Evolutionary conservation across 2,329 filamentous ascomycete species (phyloP).

Genomic region (Periconia digitata): DNA sequence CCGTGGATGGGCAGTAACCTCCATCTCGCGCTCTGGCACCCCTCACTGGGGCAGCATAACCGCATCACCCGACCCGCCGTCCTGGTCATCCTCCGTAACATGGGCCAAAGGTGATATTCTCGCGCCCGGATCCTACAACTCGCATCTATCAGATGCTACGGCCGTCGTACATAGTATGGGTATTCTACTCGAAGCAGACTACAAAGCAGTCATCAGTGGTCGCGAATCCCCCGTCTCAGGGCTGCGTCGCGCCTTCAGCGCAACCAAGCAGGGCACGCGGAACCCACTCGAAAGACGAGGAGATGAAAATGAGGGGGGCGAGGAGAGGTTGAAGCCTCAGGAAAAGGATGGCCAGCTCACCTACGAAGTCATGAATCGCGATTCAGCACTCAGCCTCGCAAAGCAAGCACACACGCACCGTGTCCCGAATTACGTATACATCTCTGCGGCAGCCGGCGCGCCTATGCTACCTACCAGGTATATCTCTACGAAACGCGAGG

Average conservation of each 20-base stretch:
- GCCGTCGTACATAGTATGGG: constrained; percentile 95
- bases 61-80: constrained; percentile 68
- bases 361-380: constrained; percentile 97
- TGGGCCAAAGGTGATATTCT: constrained; percentile 92
- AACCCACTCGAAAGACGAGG: constrained; percentile 66
- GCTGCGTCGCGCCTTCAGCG: constrained; percentile 75
- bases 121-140: constrained; percentile 74
- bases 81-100: constrained; percentile 79
- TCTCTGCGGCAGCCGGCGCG: constrained; percentile 84
- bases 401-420: constrained; percentile 69
- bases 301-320: constrained; percentile 48
- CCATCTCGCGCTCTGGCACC: constrained; percentile 91
- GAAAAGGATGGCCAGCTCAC: constrained; percentile 77
- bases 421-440: constrained; percentile 75
- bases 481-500: constrained; percentile 88
- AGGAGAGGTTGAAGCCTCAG: constrained; percentile 61
- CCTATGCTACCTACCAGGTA: constrained; percentile 84
- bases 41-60: constrained; percentile 82
- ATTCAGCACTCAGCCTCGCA: constrained; percentile 80
- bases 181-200: constrained; percentile 94
- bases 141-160: constrained; percentile 74
- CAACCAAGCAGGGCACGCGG: constrained; percentile 61
- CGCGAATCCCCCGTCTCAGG: constrained; percentile 79
- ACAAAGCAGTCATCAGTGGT: constrained; percentile 87
- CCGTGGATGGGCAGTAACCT: constrained; percentile 88